Conservation (phyloP, 2,329 filamentous ascomycete genomes). For the Exophiala sideris region DNA sequence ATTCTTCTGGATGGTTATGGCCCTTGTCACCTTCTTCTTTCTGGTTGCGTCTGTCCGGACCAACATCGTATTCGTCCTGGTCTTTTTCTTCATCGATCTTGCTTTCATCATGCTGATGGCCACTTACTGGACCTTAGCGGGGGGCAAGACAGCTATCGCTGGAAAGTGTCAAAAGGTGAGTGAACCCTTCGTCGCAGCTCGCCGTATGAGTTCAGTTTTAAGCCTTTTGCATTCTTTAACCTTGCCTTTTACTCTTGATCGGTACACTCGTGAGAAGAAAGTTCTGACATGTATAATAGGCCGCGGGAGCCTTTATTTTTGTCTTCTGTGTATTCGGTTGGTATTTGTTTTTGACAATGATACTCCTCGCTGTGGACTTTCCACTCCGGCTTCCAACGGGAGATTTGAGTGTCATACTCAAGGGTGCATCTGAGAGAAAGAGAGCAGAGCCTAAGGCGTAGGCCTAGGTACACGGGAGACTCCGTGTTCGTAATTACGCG, state of each 20-base stretch:
- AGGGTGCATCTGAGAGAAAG: conserved; percentile 14
- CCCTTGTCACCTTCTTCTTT: conserved; percentile 61
- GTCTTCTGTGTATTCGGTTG: conserved; percentile 50
- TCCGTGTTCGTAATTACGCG: no score
- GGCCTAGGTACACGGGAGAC: no score
- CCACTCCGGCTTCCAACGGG: conserved; percentile 55
- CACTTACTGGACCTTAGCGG: conserved; percentile 49
- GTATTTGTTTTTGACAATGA: conserved; percentile 53
- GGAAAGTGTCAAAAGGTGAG: conserved; percentile 11
- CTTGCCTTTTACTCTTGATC: no score
- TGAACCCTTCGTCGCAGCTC: neutral
- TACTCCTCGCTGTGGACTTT: conserved; percentile 55
- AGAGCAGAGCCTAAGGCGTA: conserved; percentile 13
- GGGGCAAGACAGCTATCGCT: conserved; percentile 22
- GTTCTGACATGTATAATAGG: conserved; percentile 20
- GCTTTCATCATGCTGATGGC: conserved; percentile 12
- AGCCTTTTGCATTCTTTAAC: no score
- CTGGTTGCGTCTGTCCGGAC: conserved; percentile 67
- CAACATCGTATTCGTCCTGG: conserved; percentile 65
- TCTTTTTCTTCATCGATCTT: conserved; percentile 60
- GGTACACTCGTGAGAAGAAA: neutral
- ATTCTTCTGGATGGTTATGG: conserved; percentile 65
- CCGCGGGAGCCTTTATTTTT: conserved; percentile 50
- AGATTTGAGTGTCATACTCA: conserved; percentile 50
- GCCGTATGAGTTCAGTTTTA: no score